Evolutionary conservation across 148 eudicot genomes (phyloP).

Genomic region (Arbutus unedo): DNA sequence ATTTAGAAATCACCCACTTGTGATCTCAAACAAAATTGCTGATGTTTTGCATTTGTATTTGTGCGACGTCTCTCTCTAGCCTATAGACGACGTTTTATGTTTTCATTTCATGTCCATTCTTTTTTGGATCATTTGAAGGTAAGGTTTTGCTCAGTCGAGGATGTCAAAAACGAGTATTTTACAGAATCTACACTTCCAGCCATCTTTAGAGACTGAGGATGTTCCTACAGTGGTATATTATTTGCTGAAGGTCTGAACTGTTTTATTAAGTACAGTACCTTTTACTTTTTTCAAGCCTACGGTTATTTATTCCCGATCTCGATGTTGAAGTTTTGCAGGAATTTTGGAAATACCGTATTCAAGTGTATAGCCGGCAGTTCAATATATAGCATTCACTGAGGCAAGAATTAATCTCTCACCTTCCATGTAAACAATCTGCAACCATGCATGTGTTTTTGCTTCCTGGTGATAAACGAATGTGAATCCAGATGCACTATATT

Average conservation of each 20-base stretch:
- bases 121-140: conserved; percentile 39
- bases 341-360: not conserved
- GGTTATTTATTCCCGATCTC: not conserved
- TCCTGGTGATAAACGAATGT: not conserved
- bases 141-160: conserved; percentile 71
- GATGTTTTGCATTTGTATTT: not conserved
- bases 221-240: not conserved
- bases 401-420: too few species aligned
- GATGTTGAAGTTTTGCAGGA: conserved; percentile 1
- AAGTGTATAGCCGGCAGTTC: not conserved
- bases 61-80: not conserved
- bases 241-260: not conserved
- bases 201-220: conserved; percentile 45
- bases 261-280: not conserved
- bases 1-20: not conserved
- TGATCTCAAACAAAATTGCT: not conserved
- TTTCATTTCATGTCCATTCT: not conserved
- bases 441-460: too few species aligned
- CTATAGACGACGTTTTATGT: not conserved
- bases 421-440: too few species aligned
- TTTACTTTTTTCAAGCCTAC: not conserved
- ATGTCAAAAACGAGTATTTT: conserved; percentile 68
- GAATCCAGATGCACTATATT: not conserved
- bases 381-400: not conserved
- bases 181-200: conserved; percentile 67